A percentile compares a stretch with the other conserved stretches of the same genome.
phyloP scores from a whole-genome alignment of 2,329 filamentous ascomycete species.

The Thelonectria olida region DNA sequence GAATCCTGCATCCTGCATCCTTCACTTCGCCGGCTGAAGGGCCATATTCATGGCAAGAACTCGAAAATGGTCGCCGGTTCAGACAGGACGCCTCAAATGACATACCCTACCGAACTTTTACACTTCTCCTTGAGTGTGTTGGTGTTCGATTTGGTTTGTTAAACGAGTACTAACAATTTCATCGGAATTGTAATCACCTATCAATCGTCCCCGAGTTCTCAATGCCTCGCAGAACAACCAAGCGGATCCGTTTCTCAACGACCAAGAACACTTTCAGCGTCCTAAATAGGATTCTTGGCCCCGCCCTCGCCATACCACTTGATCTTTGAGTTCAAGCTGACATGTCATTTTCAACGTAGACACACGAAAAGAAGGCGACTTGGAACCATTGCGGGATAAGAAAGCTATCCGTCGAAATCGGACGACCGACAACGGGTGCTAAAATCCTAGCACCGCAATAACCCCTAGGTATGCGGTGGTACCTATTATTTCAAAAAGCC shows the following conservation, averaged over 20 bases:
- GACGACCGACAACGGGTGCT: background rate
- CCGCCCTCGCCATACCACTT: background rate
- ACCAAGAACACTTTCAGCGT: background rate
- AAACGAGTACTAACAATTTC: background rate
- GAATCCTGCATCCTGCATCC: background rate
- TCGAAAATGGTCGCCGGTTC: background rate
- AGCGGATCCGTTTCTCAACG: background rate
- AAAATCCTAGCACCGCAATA: background rate
- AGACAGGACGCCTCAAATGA: background rate
- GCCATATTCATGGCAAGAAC: background rate
- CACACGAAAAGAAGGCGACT: background rate
- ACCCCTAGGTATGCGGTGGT: constrained; percentile 1
- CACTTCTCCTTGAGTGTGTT: background rate
- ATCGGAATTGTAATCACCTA: background rate
- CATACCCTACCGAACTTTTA: background rate
- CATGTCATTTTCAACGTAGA: background rate
- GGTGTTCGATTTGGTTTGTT: background rate
- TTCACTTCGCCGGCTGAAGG: background rate
- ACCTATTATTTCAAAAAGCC: too few species aligned
- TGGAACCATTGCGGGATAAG: background rate
- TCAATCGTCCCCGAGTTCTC: too few species aligned
- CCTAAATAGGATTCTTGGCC: background rate
- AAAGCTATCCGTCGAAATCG: background rate
- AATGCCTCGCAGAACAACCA: background rate
- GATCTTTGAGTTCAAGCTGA: background rate